These are phyloP conservation scores for Schizosaccharomyces osmophilus DNA, from an alignment of 805 yeast genomes.

Conservation along the genomic window DNA sequence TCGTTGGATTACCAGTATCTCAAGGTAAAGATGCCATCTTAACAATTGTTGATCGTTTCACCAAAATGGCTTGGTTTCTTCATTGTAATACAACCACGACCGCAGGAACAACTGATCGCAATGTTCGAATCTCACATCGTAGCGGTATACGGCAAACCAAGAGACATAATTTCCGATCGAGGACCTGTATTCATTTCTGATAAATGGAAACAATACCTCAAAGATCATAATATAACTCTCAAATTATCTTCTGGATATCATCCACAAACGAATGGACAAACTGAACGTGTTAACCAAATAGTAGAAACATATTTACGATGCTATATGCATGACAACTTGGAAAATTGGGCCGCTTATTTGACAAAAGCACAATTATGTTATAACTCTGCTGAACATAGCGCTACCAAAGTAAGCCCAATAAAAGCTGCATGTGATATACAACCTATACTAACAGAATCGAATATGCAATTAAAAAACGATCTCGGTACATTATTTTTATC, in stretches of 20 bases:
- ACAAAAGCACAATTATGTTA: not conserved
- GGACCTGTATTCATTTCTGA: not conserved
- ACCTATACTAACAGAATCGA: too few relatives aligned
- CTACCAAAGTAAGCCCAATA: not conserved
- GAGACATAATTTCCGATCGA: not conserved
- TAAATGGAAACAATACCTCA: not conserved
- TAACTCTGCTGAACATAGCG: not conserved
- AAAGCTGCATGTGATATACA: too few relatives aligned
- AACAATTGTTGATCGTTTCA: constrained; percentile 8
- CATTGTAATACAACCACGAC: constrained; percentile 1
- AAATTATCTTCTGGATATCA: not conserved
- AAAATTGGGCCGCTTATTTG: not conserved
- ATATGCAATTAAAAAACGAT: too few relatives aligned
- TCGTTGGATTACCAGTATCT: constrained; percentile 5
- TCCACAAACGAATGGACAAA: not conserved
- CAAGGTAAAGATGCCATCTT: constrained; percentile 5
- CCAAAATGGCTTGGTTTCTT: constrained; percentile 9
- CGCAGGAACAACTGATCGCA: not conserved
- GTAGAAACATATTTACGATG: not conserved
- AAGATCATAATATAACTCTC: not conserved
- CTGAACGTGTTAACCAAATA: not conserved
- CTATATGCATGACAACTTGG: not conserved
- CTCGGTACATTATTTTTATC: too few relatives aligned
- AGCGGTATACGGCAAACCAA: not conserved
- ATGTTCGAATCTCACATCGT: not conserved